Evolutionary conservation across 140 eudicot species (phyloP).

Genomic region (Bidens hawaiensis): DNA sequence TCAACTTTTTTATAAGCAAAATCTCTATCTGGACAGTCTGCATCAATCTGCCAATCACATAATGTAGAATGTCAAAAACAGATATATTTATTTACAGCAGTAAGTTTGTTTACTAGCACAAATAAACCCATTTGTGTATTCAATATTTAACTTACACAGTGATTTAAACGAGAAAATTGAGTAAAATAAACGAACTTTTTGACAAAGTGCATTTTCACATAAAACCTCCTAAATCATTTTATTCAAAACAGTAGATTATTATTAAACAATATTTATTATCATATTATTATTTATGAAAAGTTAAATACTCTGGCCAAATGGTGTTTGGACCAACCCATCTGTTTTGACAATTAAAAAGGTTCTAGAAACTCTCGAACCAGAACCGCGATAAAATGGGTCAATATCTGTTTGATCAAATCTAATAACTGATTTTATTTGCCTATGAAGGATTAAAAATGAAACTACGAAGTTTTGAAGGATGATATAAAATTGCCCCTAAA

Average conservation of each 20-base stretch:
- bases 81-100: too few relatives aligned
- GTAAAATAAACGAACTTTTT: not conserved
- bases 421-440: not conserved
- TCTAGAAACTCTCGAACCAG: not conserved
- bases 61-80: not conserved
- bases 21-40: constrained; percentile 77
- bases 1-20: constrained; percentile 71
- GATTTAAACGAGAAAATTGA: not conserved
- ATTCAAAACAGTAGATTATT: not conserved
- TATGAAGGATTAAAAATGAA: not conserved
- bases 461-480: not conserved
- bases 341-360: not conserved
- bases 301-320: not conserved
- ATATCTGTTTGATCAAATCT: not conserved
- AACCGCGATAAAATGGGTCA: not conserved
- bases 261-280: not conserved
- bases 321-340: not conserved
- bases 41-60: constrained; percentile 52
- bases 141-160: not conserved
- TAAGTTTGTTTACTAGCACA: too few relatives aligned
- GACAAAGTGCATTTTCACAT: not conserved
- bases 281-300: not conserved
- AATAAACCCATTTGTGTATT: not conserved
- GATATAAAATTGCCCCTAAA: too few relatives aligned
- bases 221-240: not conserved